Evolutionary conservation across 1,139 yeast genomes (phyloP).

Genomic region (Geotrichum macrosporum): DNA sequence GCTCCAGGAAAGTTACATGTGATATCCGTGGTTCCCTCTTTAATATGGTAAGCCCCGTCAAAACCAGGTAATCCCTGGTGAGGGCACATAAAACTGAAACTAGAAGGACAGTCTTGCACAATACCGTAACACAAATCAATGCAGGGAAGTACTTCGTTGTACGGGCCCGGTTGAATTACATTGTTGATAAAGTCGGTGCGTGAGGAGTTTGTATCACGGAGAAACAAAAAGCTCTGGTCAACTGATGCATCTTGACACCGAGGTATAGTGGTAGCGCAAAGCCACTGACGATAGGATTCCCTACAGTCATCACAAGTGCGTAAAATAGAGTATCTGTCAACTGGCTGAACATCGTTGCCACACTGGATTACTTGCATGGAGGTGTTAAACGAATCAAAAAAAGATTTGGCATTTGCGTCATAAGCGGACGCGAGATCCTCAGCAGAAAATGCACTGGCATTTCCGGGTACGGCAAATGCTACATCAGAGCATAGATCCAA

Average conservation of each 20-base stretch:
- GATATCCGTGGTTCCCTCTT: conserved; percentile 12
- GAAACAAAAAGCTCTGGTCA: conserved; percentile 45
- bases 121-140: conserved; percentile 72
- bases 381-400: conserved; percentile 64
- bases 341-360: conserved; percentile 61
- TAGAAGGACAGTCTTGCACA: conserved; percentile 79
- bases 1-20: conserved; percentile 22
- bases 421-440: conserved; percentile 46
- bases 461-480: conserved; percentile 83
- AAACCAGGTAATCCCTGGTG: conserved; percentile 21
- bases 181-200: conserved; percentile 59
- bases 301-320: conserved; percentile 70
- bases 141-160: conserved; percentile 84
- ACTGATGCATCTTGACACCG: conserved; percentile 60
- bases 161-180: conserved; percentile 57
- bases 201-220: conserved; percentile 50
- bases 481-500: conserved; percentile 74
- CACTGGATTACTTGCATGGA: conserved; percentile 78
- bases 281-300: conserved; percentile 73
- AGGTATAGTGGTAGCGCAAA: conserved; percentile 88
- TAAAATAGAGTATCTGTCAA: conserved; percentile 59
- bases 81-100: conserved; percentile 68
- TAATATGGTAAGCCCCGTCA: conserved; percentile 17
- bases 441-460: conserved; percentile 35
- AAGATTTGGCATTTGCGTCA: conserved; percentile 55